These are phyloP conservation scores for Debaryomyces prosopidis DNA, from an alignment of 805 yeast genomes.

Conservation along the genomic window DNA sequence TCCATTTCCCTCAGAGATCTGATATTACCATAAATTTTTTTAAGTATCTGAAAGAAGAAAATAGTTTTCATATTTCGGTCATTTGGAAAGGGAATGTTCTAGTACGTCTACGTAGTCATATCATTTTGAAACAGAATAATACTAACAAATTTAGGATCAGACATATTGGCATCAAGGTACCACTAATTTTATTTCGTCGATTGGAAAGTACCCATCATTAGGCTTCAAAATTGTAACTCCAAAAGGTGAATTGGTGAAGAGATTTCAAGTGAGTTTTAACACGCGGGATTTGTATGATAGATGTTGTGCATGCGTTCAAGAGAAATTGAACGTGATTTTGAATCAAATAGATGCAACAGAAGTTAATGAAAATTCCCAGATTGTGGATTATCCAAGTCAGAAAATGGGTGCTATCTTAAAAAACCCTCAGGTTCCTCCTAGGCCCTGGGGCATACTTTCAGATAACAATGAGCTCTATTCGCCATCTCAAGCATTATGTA, in stretches of 20 bases:
- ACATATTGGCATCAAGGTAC: slow-evolving; percentile 4
- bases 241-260: slow-evolving; percentile 17
- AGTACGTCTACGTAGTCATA: slow-evolving; percentile 7
- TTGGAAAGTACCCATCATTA: slow-evolving; percentile 25
- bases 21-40: slow-evolving; percentile 20
- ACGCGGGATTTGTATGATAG: slow-evolving; percentile 11
- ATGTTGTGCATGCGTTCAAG: slow-evolving; percentile 3
- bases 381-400: background rate
- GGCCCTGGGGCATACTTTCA: too few species aligned
- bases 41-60: slow-evolving; percentile 4
- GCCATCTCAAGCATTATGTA: too few species aligned
- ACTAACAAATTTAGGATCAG: slow-evolving; percentile 15
- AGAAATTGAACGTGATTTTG: background rate
- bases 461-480: too few species aligned
- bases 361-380: background rate
- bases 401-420: background rate
- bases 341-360: background rate
- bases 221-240: slow-evolving; percentile 26
- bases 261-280: slow-evolving; percentile 31
- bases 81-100: slow-evolving; percentile 19
- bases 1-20: slow-evolving; percentile 31
- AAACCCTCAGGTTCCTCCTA: too few species aligned
- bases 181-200: slow-evolving; percentile 13
- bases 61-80: slow-evolving; percentile 7
- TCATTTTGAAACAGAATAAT: background rate